Percentiles rank a stretch among this genome's conserved stretches.
These are phyloP conservation scores for Alternaria sp. DNA, from an alignment of 2,329 filamentous ascomycete species.

Conservation along the genomic window DNA sequence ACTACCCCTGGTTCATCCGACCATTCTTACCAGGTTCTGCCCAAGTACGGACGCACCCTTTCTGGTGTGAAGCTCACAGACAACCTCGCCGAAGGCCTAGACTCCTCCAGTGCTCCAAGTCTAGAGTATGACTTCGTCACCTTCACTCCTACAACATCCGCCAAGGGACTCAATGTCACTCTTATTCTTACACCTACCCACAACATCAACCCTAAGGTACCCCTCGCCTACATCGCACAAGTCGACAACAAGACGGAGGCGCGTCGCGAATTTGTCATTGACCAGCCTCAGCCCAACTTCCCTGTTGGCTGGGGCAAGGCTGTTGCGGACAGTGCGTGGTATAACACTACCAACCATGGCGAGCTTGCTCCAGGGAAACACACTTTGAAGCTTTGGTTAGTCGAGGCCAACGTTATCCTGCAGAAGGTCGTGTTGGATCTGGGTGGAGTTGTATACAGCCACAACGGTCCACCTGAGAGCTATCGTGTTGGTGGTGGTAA, in stretches of 20 bases:
- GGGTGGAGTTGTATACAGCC: conserved; percentile 42
- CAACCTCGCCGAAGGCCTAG: conserved; percentile 38
- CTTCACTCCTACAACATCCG: conserved; percentile 42
- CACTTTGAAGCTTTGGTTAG: conserved; percentile 55
- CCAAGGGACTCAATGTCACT: conserved; percentile 49
- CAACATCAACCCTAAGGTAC: conserved; percentile 60
- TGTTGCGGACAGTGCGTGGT: conserved; percentile 62
- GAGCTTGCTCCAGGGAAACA: conserved; percentile 49
- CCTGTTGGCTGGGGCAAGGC: conserved; percentile 60
- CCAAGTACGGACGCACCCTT: conserved; percentile 48
- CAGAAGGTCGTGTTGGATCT: conserved; percentile 50
- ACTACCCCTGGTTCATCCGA: conserved; percentile 32
- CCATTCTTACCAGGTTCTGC: conserved; percentile 40
- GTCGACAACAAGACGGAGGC: conserved; percentile 54
- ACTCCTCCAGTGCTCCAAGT: conserved; percentile 36
- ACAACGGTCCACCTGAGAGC: conserved; percentile 52
- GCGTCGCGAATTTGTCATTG: conserved; percentile 54
- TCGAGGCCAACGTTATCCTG: conserved; percentile 55
- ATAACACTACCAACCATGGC: conserved; percentile 53
- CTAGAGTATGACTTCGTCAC: conserved; percentile 51
- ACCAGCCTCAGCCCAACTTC: conserved; percentile 51
- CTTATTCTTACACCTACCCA: conserved; percentile 56
- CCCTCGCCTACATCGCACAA: conserved; percentile 61
- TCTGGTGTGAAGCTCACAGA: conserved; percentile 46
- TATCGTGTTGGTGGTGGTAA: conserved; percentile 39